Base-by-base conservation (phyloP, 768 basidiomycete genomes). In the Exsudoporus frostii region DNA sequence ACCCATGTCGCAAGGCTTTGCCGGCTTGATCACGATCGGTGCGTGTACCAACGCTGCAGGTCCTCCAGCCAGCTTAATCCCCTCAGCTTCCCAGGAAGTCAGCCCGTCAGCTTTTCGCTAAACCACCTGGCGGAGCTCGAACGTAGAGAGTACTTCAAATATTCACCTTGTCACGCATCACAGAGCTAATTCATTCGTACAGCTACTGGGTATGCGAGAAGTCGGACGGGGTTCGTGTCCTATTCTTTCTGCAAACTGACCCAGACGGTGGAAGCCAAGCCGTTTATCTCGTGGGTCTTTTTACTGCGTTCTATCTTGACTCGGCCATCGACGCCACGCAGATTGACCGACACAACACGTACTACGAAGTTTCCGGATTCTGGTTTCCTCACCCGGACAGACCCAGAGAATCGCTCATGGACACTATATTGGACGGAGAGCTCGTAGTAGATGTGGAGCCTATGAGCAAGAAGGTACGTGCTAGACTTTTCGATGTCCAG, bases 171-270 rank as follows among this genome's bases (percentile, higher is more conserved):
- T 19, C 45, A 29, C 17, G 9, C 45, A 37, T 41, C 41, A 17
- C 52, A 47, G 37, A 49, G 47, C 58, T 60, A 36, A 71, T 45
- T 20, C 56, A 50, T 45, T 44, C 43, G 30, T 25, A 43, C 66
- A 98, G 95, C 67, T 99, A 90, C 71, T 99, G 96, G 96, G 97
- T 99, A 39, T 97, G 94, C 73, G 97, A 99, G 76, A 98, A 98
- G 76, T 96, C 92, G 13, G 97, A 98, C 66, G 97, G 97, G 13
- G 68, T 99, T 47, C 84, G 97, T 33, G 90, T 98, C 37, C 76
- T 99, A 27, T 81, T 98, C 47, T 74, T 96, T 53, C 79, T 98
- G 45, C 75, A 80, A 68, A 79, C 86, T 46, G 77, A 88, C 74
- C 62, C 72, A 44, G 59, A 70, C 32, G 61, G 78, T 48, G 74